phyloP scores from a whole-genome alignment of 202 grass and related monocot species.

The Panicum virgatum region DNA sequence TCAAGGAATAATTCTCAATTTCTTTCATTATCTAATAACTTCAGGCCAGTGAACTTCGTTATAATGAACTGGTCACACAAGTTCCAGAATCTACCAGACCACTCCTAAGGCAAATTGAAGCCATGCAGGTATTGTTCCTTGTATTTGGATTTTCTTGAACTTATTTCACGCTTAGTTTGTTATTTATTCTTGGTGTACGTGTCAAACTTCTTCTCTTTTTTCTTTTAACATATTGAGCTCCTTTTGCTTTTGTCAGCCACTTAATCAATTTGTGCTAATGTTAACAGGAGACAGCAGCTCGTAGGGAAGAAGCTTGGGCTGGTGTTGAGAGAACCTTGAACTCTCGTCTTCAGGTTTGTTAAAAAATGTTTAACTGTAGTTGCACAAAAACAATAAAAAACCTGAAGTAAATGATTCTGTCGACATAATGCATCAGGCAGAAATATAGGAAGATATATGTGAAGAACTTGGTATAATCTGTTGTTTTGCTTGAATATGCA shows the following conservation, averaged over 20 bases:
- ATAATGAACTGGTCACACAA: constrained; percentile 97
- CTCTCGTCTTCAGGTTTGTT: constrained; percentile 85
- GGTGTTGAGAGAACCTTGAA: constrained; percentile 92
- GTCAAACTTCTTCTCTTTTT: not conserved
- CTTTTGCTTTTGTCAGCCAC: not conserved
- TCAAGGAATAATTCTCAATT: not conserved
- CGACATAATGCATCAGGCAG: constrained; percentile 11
- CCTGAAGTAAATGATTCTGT: not conserved
- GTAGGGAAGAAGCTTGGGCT: constrained; percentile 93
- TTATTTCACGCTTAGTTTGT: constrained; percentile 27
- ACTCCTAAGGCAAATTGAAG: constrained; percentile 98
- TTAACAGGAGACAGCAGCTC: constrained; percentile 86
- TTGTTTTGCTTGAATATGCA: constrained; percentile 54
- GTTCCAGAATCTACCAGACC: constrained; percentile 97
- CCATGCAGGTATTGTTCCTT: constrained; percentile 81
- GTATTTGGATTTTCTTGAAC: constrained; percentile 3
- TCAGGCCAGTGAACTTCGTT: constrained; percentile 92
- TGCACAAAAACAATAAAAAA: constrained; percentile 3
- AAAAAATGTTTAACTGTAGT: constrained; percentile 10
- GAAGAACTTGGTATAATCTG: constrained; percentile 3
- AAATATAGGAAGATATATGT: constrained; percentile 25
- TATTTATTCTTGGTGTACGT: not conserved
- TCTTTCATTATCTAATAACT: constrained; percentile 32
- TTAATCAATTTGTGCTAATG: constrained; percentile 43
- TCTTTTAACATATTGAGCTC: not conserved